Base-by-base conservation (phyloP, 2,329 filamentous ascomycete species). In the Pseudogymnoascus sp. region DNA sequence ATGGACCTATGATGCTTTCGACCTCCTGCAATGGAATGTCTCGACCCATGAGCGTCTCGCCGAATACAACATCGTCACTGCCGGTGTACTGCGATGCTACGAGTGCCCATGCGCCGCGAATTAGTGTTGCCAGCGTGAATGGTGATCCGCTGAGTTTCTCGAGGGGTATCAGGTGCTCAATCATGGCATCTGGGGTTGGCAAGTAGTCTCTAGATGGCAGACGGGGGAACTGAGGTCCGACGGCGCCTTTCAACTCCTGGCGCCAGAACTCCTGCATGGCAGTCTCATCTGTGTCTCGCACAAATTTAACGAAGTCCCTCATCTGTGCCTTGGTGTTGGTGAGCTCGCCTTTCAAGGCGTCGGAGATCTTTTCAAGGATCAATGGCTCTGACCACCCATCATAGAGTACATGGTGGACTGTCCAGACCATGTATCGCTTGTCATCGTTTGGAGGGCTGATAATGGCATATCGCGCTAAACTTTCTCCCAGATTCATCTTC, bases 371-470 rank as follows among this genome's bases (percentile, higher is more conserved):
- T 31, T 69, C 61, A 13, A 75, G 61, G 4, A 76, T 66, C 26
- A 73, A 35, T 2, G 72, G 69, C 63, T 72, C 67, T 0, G 77
- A 79, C 81, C 82, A 84, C 24, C 82, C 82, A 61, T 85, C 82
- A 64, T 85, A 85, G 0, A 84, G 69, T 4, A 78, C 80, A 66
- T 85, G 82, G 66, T 85, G 82, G 73, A 82, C 79, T 1, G 80
- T 81, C 65, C 81, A 72, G n/a, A 84, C 77, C 65, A 84, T 81
- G 66, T 77, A 73, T 29, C 47, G 74, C 42, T 67, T 66, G 14
- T 72, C 66, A 26, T 62, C 63, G 4, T 47, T 61, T 53, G 50
- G 38, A 24, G 66, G 42, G 16, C 61, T 59, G 26, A 71, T 24
- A 59, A 69, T 65, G 10, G 68, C 67, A 64, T 67, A 71, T 59